A percentile compares a stretch with the other conserved stretches of the same genome.
Conservation (phyloP, 768 basidiomycete species). For the Auricularia auricula-judae region DNA sequence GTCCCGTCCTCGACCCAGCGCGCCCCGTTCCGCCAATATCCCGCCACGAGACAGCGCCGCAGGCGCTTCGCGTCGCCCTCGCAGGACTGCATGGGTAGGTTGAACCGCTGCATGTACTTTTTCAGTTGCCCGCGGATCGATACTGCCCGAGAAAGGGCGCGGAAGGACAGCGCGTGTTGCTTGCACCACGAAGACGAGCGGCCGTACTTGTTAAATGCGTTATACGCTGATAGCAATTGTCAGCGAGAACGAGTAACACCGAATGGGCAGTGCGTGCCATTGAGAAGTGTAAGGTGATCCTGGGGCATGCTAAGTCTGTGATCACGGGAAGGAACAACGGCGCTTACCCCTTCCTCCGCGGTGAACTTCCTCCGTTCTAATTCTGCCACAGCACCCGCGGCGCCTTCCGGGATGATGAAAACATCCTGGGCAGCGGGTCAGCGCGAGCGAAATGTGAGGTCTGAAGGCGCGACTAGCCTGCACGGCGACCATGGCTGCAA, state of each 20-base stretch:
- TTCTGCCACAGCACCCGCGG: slow-evolving; percentile 77
- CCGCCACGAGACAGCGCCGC: slow-evolving; percentile 80
- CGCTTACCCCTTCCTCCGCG: slow-evolving; percentile 86
- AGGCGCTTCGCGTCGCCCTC: slow-evolving; percentile 77
- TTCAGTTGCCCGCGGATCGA: slow-evolving; percentile 92
- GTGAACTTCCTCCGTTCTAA: slow-evolving; percentile 93
- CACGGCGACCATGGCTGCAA: slow-evolving; percentile 90
- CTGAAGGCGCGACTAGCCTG: slow-evolving; percentile 39
- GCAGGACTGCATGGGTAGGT: slow-evolving; percentile 73
- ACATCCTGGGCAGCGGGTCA: slow-evolving; percentile 49
- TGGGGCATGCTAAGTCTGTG: slow-evolving; percentile 17
- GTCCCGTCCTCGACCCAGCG: slow-evolving; percentile 88
- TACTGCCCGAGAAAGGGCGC: slow-evolving; percentile 86
- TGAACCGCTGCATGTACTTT: slow-evolving; percentile 90
- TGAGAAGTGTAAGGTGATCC: slow-evolving; percentile 92
- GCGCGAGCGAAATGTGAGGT: background rate
- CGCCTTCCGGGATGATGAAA: slow-evolving; percentile 81
- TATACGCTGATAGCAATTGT: slow-evolving; percentile 52
- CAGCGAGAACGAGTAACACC: background rate
- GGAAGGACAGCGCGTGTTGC: slow-evolving; percentile 82
- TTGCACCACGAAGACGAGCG: slow-evolving; percentile 90
- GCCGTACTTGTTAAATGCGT: slow-evolving; percentile 78
- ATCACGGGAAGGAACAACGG: background rate
- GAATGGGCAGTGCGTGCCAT: slow-evolving; percentile 41
- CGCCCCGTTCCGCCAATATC: slow-evolving; percentile 92